Percentiles rank a stretch among this genome's conserved stretches.
Evolutionary conservation across 176 grass and related monocot species (phyloP).

Genomic region (Canna indica): DNA sequence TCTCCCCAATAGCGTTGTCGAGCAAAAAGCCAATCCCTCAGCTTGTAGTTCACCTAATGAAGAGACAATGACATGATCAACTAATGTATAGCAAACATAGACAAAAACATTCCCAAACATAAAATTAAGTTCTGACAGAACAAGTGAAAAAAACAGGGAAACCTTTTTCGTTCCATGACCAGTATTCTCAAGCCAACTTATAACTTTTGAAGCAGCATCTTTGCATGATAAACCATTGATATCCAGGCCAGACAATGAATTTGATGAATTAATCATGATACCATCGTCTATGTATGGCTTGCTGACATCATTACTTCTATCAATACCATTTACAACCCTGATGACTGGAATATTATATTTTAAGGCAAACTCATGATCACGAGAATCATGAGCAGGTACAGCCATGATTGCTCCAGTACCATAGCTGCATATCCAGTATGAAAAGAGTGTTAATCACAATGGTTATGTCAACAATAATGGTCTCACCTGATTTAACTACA

Average conservation of each 20-base stretch:
- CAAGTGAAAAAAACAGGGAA: conserved; percentile 13
- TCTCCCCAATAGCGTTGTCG: conserved; percentile 95
- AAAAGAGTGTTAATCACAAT: neutral
- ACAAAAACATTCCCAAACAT: conserved; percentile 23
- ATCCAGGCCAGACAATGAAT: conserved; percentile 57
- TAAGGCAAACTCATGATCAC: conserved; percentile 71
- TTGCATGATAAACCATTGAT: conserved; percentile 65
- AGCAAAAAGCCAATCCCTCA: conserved; percentile 98
- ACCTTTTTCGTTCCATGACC: conserved; percentile 87
- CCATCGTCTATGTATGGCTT: conserved; percentile 64
- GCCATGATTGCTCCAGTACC: conserved; percentile 98
- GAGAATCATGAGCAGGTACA: conserved; percentile 86
- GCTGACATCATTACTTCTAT: conserved; percentile 32
- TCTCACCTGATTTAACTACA: too few relatives aligned
- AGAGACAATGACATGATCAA: neutral
- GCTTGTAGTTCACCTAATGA: conserved; percentile 88
- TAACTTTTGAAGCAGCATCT: conserved; percentile 81
- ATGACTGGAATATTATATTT: conserved; percentile 72
- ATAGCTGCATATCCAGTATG: conserved; percentile 42
- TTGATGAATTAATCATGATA: conserved; percentile 77
- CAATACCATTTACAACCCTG: conserved; percentile 47
- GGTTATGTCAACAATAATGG: neutral
- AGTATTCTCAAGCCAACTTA: conserved; percentile 63
- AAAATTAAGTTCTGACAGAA: conserved; percentile 12
- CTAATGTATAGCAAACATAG: neutral